These are phyloP conservation scores for Penicillium sp. DNA, from an alignment of 2,329 filamentous ascomycete species.

Conservation along the genomic window DNA sequence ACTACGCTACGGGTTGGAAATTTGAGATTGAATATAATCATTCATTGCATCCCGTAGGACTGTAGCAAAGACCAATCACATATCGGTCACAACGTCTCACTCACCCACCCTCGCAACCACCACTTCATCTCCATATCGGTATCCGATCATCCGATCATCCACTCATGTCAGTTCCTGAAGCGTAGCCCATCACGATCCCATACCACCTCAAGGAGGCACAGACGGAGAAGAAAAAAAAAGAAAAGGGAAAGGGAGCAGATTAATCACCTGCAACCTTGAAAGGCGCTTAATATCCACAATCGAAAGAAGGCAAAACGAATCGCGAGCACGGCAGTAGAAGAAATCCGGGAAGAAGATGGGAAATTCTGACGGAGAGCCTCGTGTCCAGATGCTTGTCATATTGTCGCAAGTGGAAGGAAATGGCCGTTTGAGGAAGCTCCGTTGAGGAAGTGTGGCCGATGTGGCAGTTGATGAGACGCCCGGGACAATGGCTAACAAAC, in stretches of 20 bases:
- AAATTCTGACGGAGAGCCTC: slow-evolving; percentile 11
- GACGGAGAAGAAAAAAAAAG: neutral
- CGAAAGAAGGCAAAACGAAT: slow-evolving; percentile 18
- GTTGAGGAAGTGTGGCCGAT: neutral
- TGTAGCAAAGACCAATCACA: slow-evolving; percentile 23
- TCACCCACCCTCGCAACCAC: neutral
- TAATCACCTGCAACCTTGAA: slow-evolving; percentile 1
- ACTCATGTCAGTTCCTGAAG: slow-evolving; percentile 1
- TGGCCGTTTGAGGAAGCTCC: slow-evolving; percentile 1
- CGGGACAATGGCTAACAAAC: slow-evolving; percentile 12
- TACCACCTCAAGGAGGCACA: neutral
- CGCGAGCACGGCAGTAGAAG: slow-evolving; percentile 11
- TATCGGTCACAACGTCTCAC: slow-evolving; percentile 2
- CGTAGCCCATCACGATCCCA: slow-evolving; percentile 10
- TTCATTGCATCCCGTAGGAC: slow-evolving; percentile 25
- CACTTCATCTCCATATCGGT: neutral
- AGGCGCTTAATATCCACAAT: slow-evolving; percentile 19
- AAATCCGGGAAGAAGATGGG: slow-evolving; percentile 23
- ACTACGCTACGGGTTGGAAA: neutral
- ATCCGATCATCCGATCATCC: slow-evolving; percentile 7
- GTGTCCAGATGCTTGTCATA: neutral
- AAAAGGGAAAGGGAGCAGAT: neutral
- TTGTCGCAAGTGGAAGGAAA: slow-evolving; percentile 3
- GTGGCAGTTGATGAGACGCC: slow-evolving; percentile 5
- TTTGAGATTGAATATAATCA: slow-evolving; percentile 12